Conservation (phyloP, 805 yeast species). For the Wickerhamiella azyma region DNA sequence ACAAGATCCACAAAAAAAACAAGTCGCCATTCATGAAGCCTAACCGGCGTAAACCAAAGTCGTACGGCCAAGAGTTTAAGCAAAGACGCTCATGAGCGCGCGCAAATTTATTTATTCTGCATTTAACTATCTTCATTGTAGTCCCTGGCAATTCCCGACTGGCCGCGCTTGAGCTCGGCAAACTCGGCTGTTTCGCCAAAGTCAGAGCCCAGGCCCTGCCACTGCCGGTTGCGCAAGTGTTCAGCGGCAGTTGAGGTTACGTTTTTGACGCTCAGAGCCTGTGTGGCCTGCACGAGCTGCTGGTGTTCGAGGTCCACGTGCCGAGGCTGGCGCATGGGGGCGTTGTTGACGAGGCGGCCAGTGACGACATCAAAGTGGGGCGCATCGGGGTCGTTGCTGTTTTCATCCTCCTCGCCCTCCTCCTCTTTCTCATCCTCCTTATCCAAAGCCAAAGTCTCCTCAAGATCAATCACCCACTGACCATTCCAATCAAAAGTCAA, state of each 20-base stretch:
- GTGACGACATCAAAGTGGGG: constrained; percentile 86
- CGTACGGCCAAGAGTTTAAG: too few relatives aligned
- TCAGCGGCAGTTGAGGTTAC: constrained; percentile 85
- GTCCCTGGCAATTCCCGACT: constrained; percentile 81
- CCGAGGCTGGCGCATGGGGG: constrained; percentile 57
- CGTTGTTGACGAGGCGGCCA: constrained; percentile 56
- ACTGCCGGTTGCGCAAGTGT: constrained; percentile 50
- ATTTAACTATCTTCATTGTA: constrained; percentile 28
- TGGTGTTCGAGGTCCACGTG: constrained; percentile 51
- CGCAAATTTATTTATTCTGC: background rate
- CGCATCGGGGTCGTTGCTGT: constrained; percentile 41
- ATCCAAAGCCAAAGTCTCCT: constrained; percentile 31
- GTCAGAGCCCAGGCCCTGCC: constrained; percentile 82
- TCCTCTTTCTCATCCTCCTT: constrained; percentile 19
- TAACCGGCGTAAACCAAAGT: too few relatives aligned
- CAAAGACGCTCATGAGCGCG: background rate
- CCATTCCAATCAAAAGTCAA: constrained; percentile 83
- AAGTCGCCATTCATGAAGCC: too few relatives aligned
- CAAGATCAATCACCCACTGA: constrained; percentile 77
- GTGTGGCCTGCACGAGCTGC: constrained; percentile 19
- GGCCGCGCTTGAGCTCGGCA: constrained; percentile 70
- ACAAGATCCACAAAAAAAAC: too few relatives aligned
- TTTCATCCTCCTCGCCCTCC: constrained; percentile 8
- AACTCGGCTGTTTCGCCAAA: constrained; percentile 38
- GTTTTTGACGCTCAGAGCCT: constrained; percentile 46